These are phyloP conservation scores for Eutrema japonicum DNA, from an alignment of 345 rosid genomes.

Conservation along the genomic window DNA sequence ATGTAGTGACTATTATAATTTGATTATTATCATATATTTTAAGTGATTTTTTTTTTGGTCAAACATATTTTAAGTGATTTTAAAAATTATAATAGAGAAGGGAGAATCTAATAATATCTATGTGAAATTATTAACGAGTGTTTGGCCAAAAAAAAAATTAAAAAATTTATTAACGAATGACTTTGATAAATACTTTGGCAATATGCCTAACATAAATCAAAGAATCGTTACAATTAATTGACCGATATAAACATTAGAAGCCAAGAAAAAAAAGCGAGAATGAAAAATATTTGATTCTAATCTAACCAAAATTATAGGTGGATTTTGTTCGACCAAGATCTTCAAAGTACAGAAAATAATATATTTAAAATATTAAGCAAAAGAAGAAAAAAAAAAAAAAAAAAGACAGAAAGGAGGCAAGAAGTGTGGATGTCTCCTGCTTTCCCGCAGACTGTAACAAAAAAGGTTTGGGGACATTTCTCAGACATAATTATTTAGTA, in stretches of 20 bases:
- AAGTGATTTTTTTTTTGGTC: too few species aligned
- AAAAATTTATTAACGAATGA: not conserved
- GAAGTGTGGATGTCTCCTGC: conserved; percentile 45
- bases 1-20: not conserved
- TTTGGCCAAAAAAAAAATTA: too few species aligned
- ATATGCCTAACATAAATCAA: not conserved
- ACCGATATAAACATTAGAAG: not conserved
- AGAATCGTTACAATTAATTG: not conserved
- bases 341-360: conserved; percentile 36
- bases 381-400: not conserved
- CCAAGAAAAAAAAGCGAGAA: not conserved
- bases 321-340: conserved; percentile 44
- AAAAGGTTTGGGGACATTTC: conserved; percentile 36
- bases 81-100: not conserved
- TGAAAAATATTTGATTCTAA: not conserved
- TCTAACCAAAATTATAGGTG: conserved; percentile 12
- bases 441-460: conserved; percentile 43
- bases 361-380: conserved; percentile 3
- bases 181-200: not conserved
- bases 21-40: conserved; percentile 1
- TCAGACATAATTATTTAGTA: conserved; percentile 35
- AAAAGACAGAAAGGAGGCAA: conserved; percentile 36
- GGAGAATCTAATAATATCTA: not conserved
- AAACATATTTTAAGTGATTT: not conserved
- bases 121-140: not conserved